phyloP scores from a whole-genome alignment of 257 asterid species.

The Petunia secreta region DNA sequence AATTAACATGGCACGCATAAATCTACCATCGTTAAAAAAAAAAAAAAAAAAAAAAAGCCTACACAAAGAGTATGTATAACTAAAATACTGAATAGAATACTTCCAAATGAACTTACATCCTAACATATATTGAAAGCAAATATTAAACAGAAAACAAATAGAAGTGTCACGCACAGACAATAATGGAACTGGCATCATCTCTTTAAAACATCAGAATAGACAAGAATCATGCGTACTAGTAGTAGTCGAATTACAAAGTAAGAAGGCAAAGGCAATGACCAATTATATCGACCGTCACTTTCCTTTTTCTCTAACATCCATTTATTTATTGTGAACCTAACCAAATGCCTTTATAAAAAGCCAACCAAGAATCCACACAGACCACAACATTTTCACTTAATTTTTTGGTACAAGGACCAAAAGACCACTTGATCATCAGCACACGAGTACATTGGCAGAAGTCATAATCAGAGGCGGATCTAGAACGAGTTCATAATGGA shows the following conservation, averaged over 20 bases:
- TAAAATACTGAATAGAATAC: background rate
- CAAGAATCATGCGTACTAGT: background rate
- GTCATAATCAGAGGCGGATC: constrained; percentile 30
- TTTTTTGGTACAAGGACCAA: no score
- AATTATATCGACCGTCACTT: background rate
- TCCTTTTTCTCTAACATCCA: background rate
- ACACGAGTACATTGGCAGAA: constrained; percentile 45
- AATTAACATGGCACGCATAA: no score
- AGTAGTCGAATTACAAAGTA: background rate
- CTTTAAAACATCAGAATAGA: background rate
- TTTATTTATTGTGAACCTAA: background rate
- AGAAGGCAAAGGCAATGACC: background rate
- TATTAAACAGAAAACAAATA: background rate
- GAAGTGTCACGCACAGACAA: background rate
- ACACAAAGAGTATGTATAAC: no score
- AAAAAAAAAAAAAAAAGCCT: no score
- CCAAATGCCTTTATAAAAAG: background rate
- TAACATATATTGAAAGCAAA: background rate
- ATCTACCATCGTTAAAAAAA: no score
- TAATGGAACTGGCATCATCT: constrained; percentile 11
- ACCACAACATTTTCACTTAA: no score
- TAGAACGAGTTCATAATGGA: constrained; percentile 26
- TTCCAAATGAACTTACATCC: background rate
- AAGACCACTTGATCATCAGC: constrained; percentile 26
- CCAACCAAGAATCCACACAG: background rate